Base-by-base conservation (phyloP, 2,329 filamentous ascomycete species). In the Exophiala viscosa region DNA sequence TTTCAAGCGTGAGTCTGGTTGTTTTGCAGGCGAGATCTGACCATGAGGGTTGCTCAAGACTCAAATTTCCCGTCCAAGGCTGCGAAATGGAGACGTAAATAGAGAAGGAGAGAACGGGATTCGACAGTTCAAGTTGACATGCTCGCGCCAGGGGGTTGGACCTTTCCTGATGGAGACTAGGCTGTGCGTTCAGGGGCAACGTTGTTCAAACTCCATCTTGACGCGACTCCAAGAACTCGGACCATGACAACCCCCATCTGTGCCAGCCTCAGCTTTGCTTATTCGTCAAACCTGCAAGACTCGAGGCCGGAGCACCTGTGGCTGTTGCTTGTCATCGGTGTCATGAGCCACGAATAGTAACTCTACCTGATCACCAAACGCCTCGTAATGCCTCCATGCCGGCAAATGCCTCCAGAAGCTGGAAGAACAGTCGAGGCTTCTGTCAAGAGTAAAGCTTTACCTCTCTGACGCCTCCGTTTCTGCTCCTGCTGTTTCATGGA, bases 1-100 rank as follows among this genome's bases (percentile, higher is more conserved):
- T 28, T 28, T 28, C 23, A 28, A 28, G 23, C 23, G 23, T 28
- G 23, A 28, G 17, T 23, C 28, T 23, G 40, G 17, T 42, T 10
- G 17, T 14, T 42, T 17, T 42, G 40, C 18, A n/a, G 17, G 3
- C 28, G n/a, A 8, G 20, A 5, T 14, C 6, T 42, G n/a, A 23
- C 40, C 40, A 42, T 18, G 40, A 18, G 40, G 20, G 6, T 31
- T 28, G 40, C 40, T 18, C 40, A 28, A 42, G 17, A 42, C 48
- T 58, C 43, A 49, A 48, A 48, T 52, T 43, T 61, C 46, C 44
- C 38, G 39, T 45, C 44, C 15, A 52, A 41, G 46, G 54, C 50
- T 32, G 58, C n/a, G 40, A 31, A 9, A 42, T 10, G 20, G n/a
- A 23, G 28, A 23, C 28, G n/a, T 11, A 14, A 32, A 7, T 36